Conservation (phyloP, 78 protist species). For the Dictyostelium capitatum region DNA sequence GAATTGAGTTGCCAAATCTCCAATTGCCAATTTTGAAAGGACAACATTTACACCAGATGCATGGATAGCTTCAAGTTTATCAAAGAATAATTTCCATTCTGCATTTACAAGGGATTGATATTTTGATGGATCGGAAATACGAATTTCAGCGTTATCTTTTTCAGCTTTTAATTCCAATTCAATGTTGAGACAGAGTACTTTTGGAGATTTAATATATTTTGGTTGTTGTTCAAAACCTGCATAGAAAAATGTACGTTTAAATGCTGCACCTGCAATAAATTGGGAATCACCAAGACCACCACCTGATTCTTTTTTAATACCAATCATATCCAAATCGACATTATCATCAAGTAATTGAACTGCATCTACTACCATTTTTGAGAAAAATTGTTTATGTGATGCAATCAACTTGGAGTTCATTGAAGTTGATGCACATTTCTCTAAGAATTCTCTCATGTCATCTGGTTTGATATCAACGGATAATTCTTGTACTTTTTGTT, state of each 20-base stretch:
- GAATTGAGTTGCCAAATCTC: constrained; percentile 99
- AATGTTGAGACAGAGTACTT: constrained; percentile 96
- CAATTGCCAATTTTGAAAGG: constrained; percentile 98
- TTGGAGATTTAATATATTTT: constrained; percentile 96
- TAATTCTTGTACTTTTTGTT: constrained; percentile 62
- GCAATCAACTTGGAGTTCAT: constrained; percentile 98
- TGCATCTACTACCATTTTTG: constrained; percentile 98
- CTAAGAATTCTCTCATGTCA: constrained; percentile 88
- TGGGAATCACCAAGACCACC: constrained; percentile 96
- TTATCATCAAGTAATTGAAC: constrained; percentile 91
- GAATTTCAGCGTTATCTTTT: constrained; percentile 98
- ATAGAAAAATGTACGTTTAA: constrained; percentile 99
- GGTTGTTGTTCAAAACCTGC: constrained; percentile 99
- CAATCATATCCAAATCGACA: constrained; percentile 95
- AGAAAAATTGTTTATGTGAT: constrained; percentile 94
- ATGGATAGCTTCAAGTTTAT: constrained; percentile 96
- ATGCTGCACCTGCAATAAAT: constrained; percentile 99
- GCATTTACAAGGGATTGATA: constrained; percentile 98
- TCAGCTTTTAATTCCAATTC: constrained; percentile 99
- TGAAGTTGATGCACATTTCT: constrained; percentile 97
- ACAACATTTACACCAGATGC: constrained; percentile 97
- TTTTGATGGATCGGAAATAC: constrained; percentile 91
- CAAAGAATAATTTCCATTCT: constrained; percentile 99
- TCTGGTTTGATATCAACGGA: constrained; percentile 53
- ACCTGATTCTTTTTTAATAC: constrained; percentile 98